Evolutionary conservation across 805 yeast genomes (phyloP).

Genomic region (Kregervanrija pseudodelftensis): DNA sequence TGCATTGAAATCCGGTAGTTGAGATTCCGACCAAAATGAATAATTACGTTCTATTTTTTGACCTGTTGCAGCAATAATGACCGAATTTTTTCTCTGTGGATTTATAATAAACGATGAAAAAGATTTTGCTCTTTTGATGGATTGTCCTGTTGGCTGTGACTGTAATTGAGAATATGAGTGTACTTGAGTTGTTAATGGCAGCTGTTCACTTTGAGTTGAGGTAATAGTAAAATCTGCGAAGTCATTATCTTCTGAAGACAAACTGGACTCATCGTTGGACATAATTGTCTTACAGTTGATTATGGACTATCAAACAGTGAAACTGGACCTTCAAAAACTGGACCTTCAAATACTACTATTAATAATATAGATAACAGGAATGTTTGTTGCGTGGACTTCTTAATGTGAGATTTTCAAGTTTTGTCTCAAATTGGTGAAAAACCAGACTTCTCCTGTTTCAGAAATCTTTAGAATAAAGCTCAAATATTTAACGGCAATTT

Average conservation of each 20-base stretch:
- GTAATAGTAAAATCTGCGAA: conserved; percentile 7
- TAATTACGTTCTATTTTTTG: conserved; percentile 25
- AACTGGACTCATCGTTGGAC: neutral
- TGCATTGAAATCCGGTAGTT: no score
- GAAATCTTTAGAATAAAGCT: no score
- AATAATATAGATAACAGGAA: no score
- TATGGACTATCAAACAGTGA: no score
- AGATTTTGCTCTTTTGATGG: conserved; percentile 10
- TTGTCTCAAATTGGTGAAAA: no score
- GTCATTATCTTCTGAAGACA: conserved; percentile 1
- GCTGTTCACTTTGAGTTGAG: neutral
- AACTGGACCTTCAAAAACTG: no score
- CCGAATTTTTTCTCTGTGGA: conserved; percentile 27
- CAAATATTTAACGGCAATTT: no score
- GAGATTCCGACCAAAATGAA: conserved; percentile 20
- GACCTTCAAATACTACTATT: no score
- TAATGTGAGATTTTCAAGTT: no score
- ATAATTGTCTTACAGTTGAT: neutral
- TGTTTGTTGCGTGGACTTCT: no score
- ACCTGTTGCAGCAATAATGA: conserved; percentile 40
- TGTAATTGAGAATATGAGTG: neutral
- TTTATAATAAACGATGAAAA: conserved; percentile 10
- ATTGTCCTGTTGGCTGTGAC: neutral
- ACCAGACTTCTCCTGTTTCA: no score
- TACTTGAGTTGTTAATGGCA: neutral